Conservation (phyloP, 371 early-diverging fungal species). For the Mortierella polycephala region DNA sequence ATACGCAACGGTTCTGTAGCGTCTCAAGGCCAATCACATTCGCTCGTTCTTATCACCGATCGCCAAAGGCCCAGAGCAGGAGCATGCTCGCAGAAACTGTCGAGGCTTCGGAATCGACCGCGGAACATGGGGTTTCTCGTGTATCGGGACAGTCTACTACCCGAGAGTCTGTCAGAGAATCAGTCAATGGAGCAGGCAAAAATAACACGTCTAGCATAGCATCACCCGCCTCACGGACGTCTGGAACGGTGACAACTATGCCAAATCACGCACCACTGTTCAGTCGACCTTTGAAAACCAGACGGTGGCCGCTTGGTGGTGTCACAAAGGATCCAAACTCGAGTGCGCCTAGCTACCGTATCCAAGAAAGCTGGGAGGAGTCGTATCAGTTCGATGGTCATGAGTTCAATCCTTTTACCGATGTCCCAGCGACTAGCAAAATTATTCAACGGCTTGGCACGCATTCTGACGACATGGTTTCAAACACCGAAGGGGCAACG, state of each 20-base stretch:
- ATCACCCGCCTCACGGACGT: background rate
- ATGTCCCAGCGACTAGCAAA: constrained; percentile 6
- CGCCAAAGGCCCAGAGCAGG: constrained; percentile 5
- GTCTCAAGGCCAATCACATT: background rate
- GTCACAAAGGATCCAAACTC: background rate
- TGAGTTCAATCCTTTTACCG: constrained; percentile 31
- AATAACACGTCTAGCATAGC: background rate
- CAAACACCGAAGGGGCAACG: background rate
- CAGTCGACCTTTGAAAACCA: constrained; percentile 12
- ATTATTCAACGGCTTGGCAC: background rate
- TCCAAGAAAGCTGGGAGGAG: constrained; percentile 12
- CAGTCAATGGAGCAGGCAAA: background rate
- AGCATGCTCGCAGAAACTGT: constrained; percentile 1
- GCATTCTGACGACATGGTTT: background rate
- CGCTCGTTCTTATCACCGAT: constrained; percentile 8
- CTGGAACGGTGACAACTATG: background rate
- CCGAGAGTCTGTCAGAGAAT: too few species aligned
- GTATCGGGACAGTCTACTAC: too few species aligned
- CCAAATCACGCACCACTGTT: constrained; percentile 23
- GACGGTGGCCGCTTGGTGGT: constrained; percentile 12
- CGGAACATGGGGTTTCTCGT: background rate
- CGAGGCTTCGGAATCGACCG: background rate
- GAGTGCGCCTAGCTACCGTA: constrained; percentile 18
- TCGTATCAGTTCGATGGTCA: background rate
- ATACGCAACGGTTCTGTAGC: background rate